Base-by-base conservation (phyloP, 352 stramenopile species). In the Phytophthora sojae region DNA sequence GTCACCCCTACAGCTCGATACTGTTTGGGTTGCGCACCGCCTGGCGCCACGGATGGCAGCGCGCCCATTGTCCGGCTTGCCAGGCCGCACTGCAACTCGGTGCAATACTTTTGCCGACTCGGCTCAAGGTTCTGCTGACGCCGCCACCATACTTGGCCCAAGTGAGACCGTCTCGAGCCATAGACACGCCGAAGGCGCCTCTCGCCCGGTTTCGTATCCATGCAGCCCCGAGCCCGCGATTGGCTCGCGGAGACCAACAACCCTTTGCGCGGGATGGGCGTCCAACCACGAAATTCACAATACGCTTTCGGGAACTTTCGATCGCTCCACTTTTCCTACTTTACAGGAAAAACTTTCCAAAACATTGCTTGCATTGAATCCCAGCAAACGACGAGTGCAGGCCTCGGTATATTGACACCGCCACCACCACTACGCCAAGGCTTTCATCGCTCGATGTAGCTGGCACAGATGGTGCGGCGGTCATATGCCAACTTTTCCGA, bases 151-250 rank as follows among this genome's bases (percentile, higher is more conserved):
- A 71, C 62, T 64, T 60, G 71, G 5, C 4, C 9, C 32, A 23
- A 64, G 23, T 61, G 8, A 52, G 30, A 14, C 15, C 0, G 14
- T 2, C 4, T 29, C 21, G 67, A 42, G 57, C 53, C 64, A 76
- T 56, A 76, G 32, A 76, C 57, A 76, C 69, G 68, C 51, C 23
- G 49, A 71, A 14, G 21, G 39, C 42, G 32, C 32, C 8, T 14
- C 32, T 39, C 32, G 32, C 32, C 7, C 57, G 25, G 14, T 44
- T 67, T 63, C 68, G 68, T 76, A 37, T 76, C 69, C 63, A 73
- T 76, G 69, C 25, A 76, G 57, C 69, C 2, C n/a, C 63, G 19
- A 51, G 8, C 3, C 12, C 4, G 9, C 61, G 60, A 75, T 76
- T 76, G 63, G 62, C 21, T 32, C 4, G 49, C 2, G 23, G 14